Evolutionary conservation across 345 rosid species (phyloP).

Genomic region (Ceriops tagal): DNA sequence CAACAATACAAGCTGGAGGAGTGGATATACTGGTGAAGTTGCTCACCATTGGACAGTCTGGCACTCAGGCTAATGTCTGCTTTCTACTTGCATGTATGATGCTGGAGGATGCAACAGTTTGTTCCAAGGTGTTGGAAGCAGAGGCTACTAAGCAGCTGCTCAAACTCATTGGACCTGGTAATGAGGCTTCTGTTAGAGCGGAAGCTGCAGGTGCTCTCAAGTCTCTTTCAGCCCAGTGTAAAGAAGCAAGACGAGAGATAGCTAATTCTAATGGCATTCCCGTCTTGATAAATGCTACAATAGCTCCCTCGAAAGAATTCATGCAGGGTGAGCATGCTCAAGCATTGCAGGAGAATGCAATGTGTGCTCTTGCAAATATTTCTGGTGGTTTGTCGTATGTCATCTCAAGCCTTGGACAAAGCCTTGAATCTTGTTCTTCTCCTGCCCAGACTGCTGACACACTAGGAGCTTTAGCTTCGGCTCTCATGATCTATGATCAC

Average conservation of each 20-base stretch:
- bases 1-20: constrained; percentile 92
- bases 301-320: constrained; percentile 98
- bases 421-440: constrained; percentile 96
- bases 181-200: constrained; percentile 95
- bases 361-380: constrained; percentile 98
- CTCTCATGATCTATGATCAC: constrained; percentile 95
- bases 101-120: constrained; percentile 92
- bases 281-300: constrained; percentile 87
- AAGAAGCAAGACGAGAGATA: constrained; percentile 89
- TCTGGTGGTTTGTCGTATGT: constrained; percentile 98
- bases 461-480: constrained; percentile 99
- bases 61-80: constrained; percentile 87
- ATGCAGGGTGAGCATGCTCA: constrained; percentile 99
- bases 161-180: constrained; percentile 85
- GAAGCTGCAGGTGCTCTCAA: constrained; percentile 98
- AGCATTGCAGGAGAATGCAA: constrained; percentile 97
- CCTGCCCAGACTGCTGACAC: constrained; percentile 96
- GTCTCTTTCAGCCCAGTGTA: constrained; percentile 88
- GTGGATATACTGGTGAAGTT: constrained; percentile 94
- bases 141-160: constrained; percentile 86
- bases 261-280: constrained; percentile 94
- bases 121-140: constrained; percentile 82
- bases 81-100: constrained; percentile 96
- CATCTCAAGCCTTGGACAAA: constrained; percentile 97
- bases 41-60: constrained; percentile 74